Percentiles rank a stretch among this genome's conserved stretches.
Evolutionary conservation across 306 rosid species (phyloP).

Genomic region (Crotalaria pallida): DNA sequence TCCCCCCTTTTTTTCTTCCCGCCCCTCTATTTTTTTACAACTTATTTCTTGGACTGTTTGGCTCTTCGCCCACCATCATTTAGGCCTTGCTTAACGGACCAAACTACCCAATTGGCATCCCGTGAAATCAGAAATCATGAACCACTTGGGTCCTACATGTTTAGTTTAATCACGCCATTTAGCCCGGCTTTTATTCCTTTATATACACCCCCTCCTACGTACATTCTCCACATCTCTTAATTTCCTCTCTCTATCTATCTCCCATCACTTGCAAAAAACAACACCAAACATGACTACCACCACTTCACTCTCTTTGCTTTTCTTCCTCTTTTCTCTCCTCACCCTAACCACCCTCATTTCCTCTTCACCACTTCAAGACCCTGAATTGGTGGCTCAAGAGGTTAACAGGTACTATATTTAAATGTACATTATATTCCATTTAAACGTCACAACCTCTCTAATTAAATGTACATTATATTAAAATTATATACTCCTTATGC

Average conservation of each 20-base stretch:
- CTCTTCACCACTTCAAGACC: constrained; percentile 52
- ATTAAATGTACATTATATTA: background rate
- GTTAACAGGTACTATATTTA: constrained; percentile 55
- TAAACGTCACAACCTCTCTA: background rate
- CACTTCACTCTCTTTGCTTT: constrained; percentile 23
- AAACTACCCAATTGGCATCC: constrained; percentile 56
- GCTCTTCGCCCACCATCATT: constrained; percentile 29
- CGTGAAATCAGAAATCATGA: constrained; percentile 73
- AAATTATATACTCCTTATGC: too few species aligned
- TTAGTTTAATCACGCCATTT: constrained; percentile 65
- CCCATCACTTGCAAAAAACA: background rate
- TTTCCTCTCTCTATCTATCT: background rate
- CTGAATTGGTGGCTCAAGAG: constrained; percentile 51
- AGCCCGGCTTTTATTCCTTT: constrained; percentile 50
- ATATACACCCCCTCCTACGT: constrained; percentile 40
- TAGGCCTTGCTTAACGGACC: constrained; percentile 71
- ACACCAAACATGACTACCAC: constrained; percentile 30
- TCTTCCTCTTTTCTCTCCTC: constrained; percentile 42
- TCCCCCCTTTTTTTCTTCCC: background rate
- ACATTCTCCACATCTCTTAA: constrained; percentile 8
- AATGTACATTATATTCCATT: background rate
- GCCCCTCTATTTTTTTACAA: background rate
- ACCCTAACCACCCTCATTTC: constrained; percentile 39
- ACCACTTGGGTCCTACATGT: constrained; percentile 54
- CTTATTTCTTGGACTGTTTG: background rate